These are phyloP conservation scores for Boletus coccyginus DNA, from an alignment of 768 basidiomycete species.

Conservation along the genomic window DNA sequence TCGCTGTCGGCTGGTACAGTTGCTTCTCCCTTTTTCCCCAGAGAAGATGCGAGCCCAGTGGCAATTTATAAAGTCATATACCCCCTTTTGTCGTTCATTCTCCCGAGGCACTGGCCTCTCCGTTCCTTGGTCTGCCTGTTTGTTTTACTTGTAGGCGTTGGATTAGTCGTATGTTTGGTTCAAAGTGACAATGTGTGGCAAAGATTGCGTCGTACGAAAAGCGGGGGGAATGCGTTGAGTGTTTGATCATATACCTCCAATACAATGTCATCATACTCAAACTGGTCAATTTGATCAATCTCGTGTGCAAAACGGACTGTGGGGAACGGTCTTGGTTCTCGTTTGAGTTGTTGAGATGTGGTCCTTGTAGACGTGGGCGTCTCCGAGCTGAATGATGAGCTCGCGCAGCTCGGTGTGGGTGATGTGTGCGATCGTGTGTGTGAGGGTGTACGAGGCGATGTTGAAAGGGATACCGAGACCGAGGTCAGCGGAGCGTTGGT, in stretches of 20 bases:
- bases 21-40: no score
- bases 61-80: not conserved
- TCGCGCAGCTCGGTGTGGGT: slow-evolving; percentile 86
- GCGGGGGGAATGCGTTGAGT: no score
- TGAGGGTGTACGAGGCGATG: slow-evolving; percentile 97
- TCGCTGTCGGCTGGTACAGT: not conserved
- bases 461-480: slow-evolving; percentile 99
- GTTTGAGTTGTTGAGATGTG: slow-evolving; percentile 81
- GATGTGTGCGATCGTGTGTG: slow-evolving; percentile 95
- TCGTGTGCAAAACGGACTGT: slow-evolving; percentile 70
- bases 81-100: not conserved
- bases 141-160: not conserved
- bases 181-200: no score
- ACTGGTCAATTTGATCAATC: slow-evolving; percentile 74
- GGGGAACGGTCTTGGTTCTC: slow-evolving; percentile 82
- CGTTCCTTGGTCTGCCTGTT: not conserved
- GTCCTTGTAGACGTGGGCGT: slow-evolving; percentile 94
- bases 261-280: slow-evolving; percentile 74
- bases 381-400: slow-evolving; percentile 93
- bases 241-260: slow-evolving; percentile 77
- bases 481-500: slow-evolving; percentile 94
- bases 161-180: no score
- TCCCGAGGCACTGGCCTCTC: not conserved
- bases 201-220: no score
- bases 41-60: not conserved